Evolutionary conservation across 371 early-diverging fungal species (phyloP), one percentile per base, ranked within the genome.

Genomic region (Mortierella sp.): DNA sequence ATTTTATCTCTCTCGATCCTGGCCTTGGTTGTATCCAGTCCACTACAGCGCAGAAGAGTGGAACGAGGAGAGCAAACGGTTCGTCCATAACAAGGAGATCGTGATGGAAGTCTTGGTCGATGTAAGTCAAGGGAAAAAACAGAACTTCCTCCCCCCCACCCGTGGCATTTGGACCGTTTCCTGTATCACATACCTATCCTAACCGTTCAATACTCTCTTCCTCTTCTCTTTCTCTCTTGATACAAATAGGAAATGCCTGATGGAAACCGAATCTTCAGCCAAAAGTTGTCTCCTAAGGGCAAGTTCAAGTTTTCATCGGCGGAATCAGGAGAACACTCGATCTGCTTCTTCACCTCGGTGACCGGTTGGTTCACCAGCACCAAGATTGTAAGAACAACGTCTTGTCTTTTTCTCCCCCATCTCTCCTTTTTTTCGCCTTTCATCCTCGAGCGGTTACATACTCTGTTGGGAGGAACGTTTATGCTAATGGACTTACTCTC

Each of bases 251-350:
- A 85, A 86, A 64, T 88, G 63, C 85, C 87, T 49, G 71, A 79
- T 49, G 81, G 78, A 48, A 78, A 83, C 69, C 79, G 82, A 28
- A 80, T 92, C 31, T 84, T 93, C 59, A 88, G 91, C 63, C 93
- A 93, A 71, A 91, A 91, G 79, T 85, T 92, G 57, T 70, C 73
- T 7, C 70, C 88, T 48, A 71, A 86, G 54, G 98, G 96, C 51
- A 86, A 88, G 63, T 96, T 97, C 69, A 89, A 90, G 48, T 98
- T 96, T 68, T 94, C 96, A 17, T 88, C 96, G 21, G 83, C 89
- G 27, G 92, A 91, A 47, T 85, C 92, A 22, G 97, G 97, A 45
- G 92, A 95, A 71, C 96, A 98, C 79, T 78, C 87, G 31, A 94
- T 98, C 66, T 98, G 98, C 80, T 76, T 97, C 37, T 82, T 85